phyloP scores from a whole-genome alignment of 2,329 filamentous ascomycete genomes.

The Microcera coccophila region DNA sequence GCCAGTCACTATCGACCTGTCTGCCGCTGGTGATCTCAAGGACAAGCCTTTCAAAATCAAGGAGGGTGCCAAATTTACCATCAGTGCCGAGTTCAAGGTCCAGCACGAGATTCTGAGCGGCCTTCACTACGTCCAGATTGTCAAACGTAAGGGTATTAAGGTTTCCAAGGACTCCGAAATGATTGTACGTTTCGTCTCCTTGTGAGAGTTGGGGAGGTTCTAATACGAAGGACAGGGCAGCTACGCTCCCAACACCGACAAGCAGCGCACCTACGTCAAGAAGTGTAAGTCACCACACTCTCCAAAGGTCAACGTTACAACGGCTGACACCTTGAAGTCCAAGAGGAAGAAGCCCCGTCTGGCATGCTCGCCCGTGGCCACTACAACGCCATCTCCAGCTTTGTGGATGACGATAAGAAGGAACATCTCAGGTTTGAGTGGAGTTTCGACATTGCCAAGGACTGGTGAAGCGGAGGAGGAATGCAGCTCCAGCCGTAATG shows the following conservation, averaged over 20 bases:
- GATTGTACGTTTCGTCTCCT: conserved; percentile 64
- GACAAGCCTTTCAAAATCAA: conserved; percentile 96
- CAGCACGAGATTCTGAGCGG: conserved; percentile 95
- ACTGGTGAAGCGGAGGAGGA: conserved; percentile 63
- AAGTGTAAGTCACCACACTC: conserved; percentile 63
- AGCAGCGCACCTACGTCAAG: conserved; percentile 82
- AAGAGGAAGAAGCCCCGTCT: conserved; percentile 84
- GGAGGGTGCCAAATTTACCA: conserved; percentile 88
- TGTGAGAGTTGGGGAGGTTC: neutral
- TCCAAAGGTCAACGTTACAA: neutral
- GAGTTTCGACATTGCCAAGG: conserved; percentile 95
- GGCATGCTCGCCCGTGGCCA: conserved; percentile 87
- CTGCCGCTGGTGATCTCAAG: conserved; percentile 71
- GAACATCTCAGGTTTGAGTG: conserved; percentile 90
- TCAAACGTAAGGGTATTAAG: conserved; percentile 82
- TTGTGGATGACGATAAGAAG: conserved; percentile 92
- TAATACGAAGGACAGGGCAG: conserved; percentile 61
- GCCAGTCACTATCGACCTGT: conserved; percentile 87
- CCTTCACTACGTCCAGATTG: conserved; percentile 90
- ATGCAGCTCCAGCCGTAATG: conserved; percentile 3
- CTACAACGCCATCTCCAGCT: conserved; percentile 85
- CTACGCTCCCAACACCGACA: conserved; percentile 87
- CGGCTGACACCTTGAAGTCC: conserved; percentile 54
- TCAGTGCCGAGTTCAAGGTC: conserved; percentile 91
- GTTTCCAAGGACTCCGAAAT: conserved; percentile 96